Base-by-base conservation (phyloP, 2,329 filamentous ascomycete genomes). In the Arthrobotrys conoides region DNA sequence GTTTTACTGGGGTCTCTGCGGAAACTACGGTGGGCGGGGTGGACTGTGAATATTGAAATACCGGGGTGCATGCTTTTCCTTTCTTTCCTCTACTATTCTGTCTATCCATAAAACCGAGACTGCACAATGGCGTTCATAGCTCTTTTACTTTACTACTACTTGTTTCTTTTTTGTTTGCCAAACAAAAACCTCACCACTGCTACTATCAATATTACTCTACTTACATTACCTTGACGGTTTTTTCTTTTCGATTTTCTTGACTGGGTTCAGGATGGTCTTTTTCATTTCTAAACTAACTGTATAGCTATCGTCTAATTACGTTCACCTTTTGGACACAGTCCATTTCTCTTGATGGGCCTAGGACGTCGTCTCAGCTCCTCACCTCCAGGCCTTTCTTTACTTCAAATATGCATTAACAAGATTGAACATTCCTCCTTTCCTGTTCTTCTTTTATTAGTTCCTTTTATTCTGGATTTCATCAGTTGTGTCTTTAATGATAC, bases 41-140 rank as follows among this genome's bases (percentile, higher is more conserved):
- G 66, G 51, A 69, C 24, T 69, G 51, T 69, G 66, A 69, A 69
- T 69, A 69, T 61, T 53, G 41, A 66, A 66, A 66, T 30, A 38
- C n/a, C 49, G 49, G 66, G 51, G 66, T 44, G 51, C 18, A 59
- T 36, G 33, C 20, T 61, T 41, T 49, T 59, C 22, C 41, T 27
- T 67, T 49, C 8, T 20, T 18, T 46, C 30, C 12, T 10, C 49
- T 33, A 33, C 27, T 59, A 18, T 24, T 38, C 24, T 36, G 53
- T 59, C 44, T 65, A 65, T 49, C 24, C 16, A 65, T 48, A 51
- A 59, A 69, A 22, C 53, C 24, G 24, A 63, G 67, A 63, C 27
- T 61, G 67, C 41, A 70, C 51, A 63, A 41, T 63, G 67, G 67
- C 59, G 57, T 66, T 72, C 33, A 44, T 46, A 46, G 4, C 44